phyloP scores from a whole-genome alignment of 148 eudicot genomes.

The Amaranthus cruentus region DNA sequence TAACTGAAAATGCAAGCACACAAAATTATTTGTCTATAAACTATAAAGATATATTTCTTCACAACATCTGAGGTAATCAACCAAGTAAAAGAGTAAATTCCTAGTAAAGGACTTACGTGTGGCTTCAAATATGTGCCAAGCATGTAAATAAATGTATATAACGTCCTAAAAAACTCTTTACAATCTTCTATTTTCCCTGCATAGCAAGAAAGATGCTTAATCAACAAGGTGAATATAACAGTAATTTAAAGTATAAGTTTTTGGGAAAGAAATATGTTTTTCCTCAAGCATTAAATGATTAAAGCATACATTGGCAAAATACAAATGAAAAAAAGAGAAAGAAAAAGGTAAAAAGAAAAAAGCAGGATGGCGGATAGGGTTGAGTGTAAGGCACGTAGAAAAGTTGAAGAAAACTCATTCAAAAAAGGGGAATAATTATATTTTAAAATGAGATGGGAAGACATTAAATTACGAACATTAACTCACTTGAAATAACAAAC shows the following conservation, averaged over 20 bases:
- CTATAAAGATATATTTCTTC: background rate
- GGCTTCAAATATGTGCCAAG: slow-evolving; percentile 91
- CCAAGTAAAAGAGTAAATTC: background rate
- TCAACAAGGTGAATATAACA: background rate
- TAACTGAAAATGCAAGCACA: background rate
- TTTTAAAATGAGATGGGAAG: no score
- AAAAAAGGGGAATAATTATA: no score
- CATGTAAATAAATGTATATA: slow-evolving; percentile 65
- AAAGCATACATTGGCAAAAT: background rate
- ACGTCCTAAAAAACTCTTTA: slow-evolving; percentile 60
- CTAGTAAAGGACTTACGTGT: slow-evolving; percentile 56
- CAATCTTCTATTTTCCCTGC: slow-evolving; percentile 72
- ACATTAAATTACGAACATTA: background rate
- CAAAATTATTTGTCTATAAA: background rate
- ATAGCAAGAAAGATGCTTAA: slow-evolving; percentile 9
- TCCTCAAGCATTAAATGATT: no score
- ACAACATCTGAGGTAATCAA: background rate
- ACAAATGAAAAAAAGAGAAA: background rate
- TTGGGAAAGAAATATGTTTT: no score
- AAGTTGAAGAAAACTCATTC: no score
- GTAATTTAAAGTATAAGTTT: no score
- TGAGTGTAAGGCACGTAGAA: no score
- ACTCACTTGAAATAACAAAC: background rate
- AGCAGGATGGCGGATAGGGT: no score
- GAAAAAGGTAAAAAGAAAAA: background rate